These are phyloP conservation scores for Pythium aquatile DNA, from an alignment of 352 stramenopile species.

Conservation along the genomic window DNA sequence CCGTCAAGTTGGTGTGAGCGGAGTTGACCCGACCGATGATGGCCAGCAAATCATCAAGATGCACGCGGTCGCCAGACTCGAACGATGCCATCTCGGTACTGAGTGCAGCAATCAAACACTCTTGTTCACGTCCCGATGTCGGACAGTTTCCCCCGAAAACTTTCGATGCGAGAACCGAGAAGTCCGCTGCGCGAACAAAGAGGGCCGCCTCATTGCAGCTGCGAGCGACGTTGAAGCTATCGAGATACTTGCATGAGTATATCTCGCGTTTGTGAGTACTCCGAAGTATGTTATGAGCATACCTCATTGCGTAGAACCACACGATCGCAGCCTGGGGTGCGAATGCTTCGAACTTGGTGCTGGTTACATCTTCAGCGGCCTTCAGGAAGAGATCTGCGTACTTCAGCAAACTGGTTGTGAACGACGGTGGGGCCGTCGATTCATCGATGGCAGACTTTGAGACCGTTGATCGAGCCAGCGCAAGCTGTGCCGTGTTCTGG, in stretches of 20 bases:
- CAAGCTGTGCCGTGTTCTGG: conserved; percentile 71
- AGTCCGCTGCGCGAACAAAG: conserved; percentile 60
- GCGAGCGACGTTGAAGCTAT: conserved; percentile 72
- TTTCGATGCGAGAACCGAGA: conserved; percentile 43
- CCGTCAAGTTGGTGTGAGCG: conserved; percentile 15
- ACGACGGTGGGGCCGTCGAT: conserved; percentile 16
- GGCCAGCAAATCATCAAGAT: conserved; percentile 39
- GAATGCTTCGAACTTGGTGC: conserved; percentile 14
- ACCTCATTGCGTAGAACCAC: conserved; percentile 84
- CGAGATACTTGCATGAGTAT: not conserved
- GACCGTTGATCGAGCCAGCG: conserved; percentile 29
- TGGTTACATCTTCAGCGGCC: conserved; percentile 15
- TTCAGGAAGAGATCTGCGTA: conserved; percentile 47
- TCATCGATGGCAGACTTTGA: not conserved
- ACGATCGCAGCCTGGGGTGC: conserved; percentile 51
- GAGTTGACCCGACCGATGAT: conserved; percentile 45
- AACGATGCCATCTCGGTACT: conserved; percentile 53
- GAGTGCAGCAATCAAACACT: conserved; percentile 62
- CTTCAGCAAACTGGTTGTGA: conserved; percentile 38
- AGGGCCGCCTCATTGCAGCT: conserved; percentile 42
- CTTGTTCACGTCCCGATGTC: conserved; percentile 32
- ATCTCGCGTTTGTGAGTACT: not conserved
- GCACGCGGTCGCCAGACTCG: conserved; percentile 39
- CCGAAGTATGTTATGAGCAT: not conserved
- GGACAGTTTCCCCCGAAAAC: conserved; percentile 39